These are phyloP conservation scores for Pyrrhoderma lamaoense DNA, from an alignment of 1,284 basidiomycete species.

Conservation along the genomic window DNA sequence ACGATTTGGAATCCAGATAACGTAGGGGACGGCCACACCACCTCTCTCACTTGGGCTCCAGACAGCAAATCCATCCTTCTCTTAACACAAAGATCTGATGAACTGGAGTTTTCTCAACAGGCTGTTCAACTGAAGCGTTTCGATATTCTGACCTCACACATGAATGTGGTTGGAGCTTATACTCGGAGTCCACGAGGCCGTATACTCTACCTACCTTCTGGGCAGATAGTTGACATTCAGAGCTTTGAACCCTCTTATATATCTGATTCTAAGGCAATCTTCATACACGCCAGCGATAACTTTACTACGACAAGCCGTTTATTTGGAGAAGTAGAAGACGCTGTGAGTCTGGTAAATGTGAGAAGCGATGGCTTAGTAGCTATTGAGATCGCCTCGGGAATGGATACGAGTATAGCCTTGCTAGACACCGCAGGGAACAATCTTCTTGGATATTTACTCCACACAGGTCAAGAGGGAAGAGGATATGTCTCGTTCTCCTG, in stretches of 20 bases:
- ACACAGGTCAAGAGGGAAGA: conserved; percentile 10
- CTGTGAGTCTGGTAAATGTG: conserved; percentile 11
- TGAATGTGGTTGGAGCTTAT: neutral
- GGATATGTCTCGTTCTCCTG: conserved; percentile 1
- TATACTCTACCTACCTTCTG: neutral
- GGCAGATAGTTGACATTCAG: conserved; percentile 10
- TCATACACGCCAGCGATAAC: neutral
- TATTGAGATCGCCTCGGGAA: conserved; percentile 13
- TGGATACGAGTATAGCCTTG: conserved; percentile 17
- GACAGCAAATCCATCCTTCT: conserved; percentile 18
- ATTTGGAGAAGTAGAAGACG: conserved; percentile 18
- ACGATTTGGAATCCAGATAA: conserved; percentile 13
- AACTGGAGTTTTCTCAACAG: conserved; percentile 9
- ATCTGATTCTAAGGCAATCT: conserved; percentile 12
- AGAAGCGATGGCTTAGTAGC: conserved; percentile 16
- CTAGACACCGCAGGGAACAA: conserved; percentile 9
- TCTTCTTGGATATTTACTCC: conserved; percentile 7
- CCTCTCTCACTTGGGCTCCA: conserved; percentile 15
- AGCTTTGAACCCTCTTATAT: conserved; percentile 9
- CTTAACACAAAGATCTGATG: neutral
- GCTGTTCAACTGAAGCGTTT: conserved; percentile 5
- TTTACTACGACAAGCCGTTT: conserved; percentile 6
- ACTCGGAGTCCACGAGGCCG: conserved; percentile 1
- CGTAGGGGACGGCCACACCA: conserved; percentile 11
- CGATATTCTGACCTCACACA: neutral